Evolutionary conservation across 352 stramenopile species (phyloP).

Genomic region (Halophytophthora batemanensis): DNA sequence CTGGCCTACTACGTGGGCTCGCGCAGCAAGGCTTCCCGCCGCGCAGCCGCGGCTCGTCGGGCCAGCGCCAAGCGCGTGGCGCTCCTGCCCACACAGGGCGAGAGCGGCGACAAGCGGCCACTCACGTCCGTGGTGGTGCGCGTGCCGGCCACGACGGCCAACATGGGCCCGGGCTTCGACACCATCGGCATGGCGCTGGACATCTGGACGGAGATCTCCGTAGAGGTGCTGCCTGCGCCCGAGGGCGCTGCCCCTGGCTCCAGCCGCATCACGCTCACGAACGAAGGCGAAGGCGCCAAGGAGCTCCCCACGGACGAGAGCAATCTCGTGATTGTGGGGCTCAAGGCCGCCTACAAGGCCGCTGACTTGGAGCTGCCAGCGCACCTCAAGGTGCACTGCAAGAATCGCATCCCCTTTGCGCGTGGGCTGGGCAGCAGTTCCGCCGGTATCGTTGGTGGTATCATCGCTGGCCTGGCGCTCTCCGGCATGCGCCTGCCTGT

Average conservation of each 20-base stretch:
- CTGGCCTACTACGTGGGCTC: conserved; percentile 62
- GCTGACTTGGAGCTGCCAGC: conserved; percentile 92
- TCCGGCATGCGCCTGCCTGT: conserved; percentile 92
- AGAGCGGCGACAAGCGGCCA: conserved; percentile 33
- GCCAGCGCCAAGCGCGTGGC: conserved; percentile 12
- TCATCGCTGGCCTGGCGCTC: conserved; percentile 98
- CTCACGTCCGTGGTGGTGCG: conserved; percentile 94
- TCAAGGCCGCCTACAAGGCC: conserved; percentile 94
- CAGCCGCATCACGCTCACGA: conserved; percentile 94
- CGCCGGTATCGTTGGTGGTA: conserved; percentile 97
- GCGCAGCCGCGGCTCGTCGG: conserved; percentile 17
- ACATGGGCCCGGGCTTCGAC: conserved; percentile 98
- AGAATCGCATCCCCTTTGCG: conserved; percentile 97
- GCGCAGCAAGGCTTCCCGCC: conserved; percentile 41
- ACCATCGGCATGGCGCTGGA: conserved; percentile 98
- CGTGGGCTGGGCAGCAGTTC: conserved; percentile 96
- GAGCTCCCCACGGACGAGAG: conserved; percentile 89
- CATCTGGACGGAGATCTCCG: conserved; percentile 98
- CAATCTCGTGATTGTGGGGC: conserved; percentile 93
- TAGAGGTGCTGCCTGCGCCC: conserved; percentile 71
- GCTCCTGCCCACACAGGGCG: conserved; percentile 24
- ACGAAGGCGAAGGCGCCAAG: conserved; percentile 94
- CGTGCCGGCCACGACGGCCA: conserved; percentile 97
- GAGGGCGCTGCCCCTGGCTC: conserved; percentile 14
- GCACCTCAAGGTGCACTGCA: conserved; percentile 95